Base-by-base conservation (phyloP, 1,139 yeast genomes). In the Lodderomyces parapsilosis region DNA sequence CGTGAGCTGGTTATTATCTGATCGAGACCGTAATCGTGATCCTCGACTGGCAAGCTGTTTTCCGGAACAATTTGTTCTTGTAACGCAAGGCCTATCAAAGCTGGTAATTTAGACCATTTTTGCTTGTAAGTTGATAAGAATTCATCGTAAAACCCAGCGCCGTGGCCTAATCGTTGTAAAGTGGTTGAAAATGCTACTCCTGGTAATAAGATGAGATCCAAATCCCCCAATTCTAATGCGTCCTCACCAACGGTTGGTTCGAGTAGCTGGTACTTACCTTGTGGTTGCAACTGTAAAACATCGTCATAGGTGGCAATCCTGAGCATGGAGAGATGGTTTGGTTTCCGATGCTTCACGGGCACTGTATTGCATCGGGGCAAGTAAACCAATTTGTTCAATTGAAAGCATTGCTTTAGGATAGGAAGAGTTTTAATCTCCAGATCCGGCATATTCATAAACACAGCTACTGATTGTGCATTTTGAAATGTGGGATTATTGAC, bases 111-210 rank as follows among this genome's bases (percentile, higher is more conserved):
- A 0, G 54, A 53, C 46, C 64, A 60, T 51, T 59, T 62, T 25
- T 60, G 53, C n/a, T 54, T 41, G 54, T 81, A 82, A 36, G 82
- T 66, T 31, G 68, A 65, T 32, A 89, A 71, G 58, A 80, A 91
- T 51, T 83, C 88, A 60, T 93, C 98, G 60, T 93, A 93, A 61
- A 78, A 90, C 0, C 97, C 99, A 9, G 84, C 94, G 1, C 99
- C 99, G 59, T 90, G 96, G 0, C 98, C 99, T 43, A 93, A 60
- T 45, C 99, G 63, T 27, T 71, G 66, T 40, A 83, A 79, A 7
- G 53, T 42, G 1, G 47, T 52, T 2, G 85, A 74, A 58, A 88
- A 91, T 1, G 89, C 96, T 1, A 93, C 83, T 0, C 96, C 98
- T 0, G 98, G 99, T 0, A 93, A 70, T 2, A 93, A 63, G 7